These are phyloP conservation scores for Alliaria petiolata DNA, from an alignment of 345 rosid species.

Conservation along the genomic window DNA sequence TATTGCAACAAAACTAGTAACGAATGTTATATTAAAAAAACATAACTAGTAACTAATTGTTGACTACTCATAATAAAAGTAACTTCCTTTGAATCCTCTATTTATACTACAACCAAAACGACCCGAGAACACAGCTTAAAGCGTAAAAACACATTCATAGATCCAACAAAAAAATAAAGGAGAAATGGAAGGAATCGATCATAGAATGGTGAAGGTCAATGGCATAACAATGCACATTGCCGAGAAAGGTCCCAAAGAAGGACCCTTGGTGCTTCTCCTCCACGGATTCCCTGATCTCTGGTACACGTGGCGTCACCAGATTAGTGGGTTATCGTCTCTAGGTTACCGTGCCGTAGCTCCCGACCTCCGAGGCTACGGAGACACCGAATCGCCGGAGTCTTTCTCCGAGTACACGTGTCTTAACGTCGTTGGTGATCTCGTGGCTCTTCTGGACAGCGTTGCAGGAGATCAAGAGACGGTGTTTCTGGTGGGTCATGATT, in stretches of 20 bases:
- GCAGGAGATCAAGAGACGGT: conserved; percentile 54
- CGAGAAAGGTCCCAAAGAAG: conserved; percentile 54
- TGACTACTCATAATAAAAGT: not conserved
- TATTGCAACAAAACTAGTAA: too few species aligned
- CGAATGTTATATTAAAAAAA: too few species aligned
- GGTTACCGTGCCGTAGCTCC: conserved; percentile 74
- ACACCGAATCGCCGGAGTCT: conserved; percentile 51
- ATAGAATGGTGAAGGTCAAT: conserved; percentile 49
- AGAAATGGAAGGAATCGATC: conserved; percentile 52
- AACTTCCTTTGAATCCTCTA: not conserved
- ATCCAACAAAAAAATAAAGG: not conserved
- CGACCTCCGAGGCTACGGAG: conserved; percentile 79
- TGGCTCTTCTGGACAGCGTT: conserved; percentile 54
- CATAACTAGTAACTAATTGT: not conserved
- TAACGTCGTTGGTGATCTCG: conserved; percentile 58
- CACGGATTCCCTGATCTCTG: conserved; percentile 90
- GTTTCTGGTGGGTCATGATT: conserved; percentile 71
- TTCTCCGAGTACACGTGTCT: conserved; percentile 49
- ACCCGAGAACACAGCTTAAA: not conserved
- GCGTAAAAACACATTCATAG: not conserved
- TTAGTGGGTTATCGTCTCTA: conserved; percentile 43
- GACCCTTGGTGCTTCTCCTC: conserved; percentile 54
- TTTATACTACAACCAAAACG: not conserved
- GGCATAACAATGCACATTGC: conserved; percentile 79
- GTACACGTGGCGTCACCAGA: conserved; percentile 92